Evolutionary conservation across 2,329 filamentous ascomycete genomes (phyloP), one percentile per base, ranked within the genome.

Genomic region (Thermomyces lanuginosus): DNA sequence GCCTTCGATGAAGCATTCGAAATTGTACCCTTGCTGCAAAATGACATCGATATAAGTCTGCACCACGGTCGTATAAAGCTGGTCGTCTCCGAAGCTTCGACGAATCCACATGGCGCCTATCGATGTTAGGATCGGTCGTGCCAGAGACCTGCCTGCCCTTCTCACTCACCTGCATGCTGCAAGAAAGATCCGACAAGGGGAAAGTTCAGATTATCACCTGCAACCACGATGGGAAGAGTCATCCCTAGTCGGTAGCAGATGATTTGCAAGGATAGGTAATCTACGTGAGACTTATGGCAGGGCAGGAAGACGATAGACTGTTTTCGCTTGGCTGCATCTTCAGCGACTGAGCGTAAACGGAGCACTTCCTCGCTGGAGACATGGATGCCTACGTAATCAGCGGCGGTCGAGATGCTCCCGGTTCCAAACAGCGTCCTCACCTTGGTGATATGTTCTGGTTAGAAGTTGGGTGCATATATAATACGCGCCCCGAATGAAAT

Each of bases 1-100:
- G 9, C 89, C 89, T 56, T 98, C 89, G 32, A 98, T 91, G 43
- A 98, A 98, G 51, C 89, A 98, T 51, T 93, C 86, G 25, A 98
- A 71, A 48, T 98, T 95, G 54, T 76, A 92, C 1, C 89, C 89
- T 36, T 81, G 75, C 44, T 89, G 80, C 2, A 98, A 61, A 22
- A 98, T 51, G 0, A 82, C 91, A 49, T 98, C 89, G 41, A 98
- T 83, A 45, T 98, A 98, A 5, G 83, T 71, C 51, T 98, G 89
- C 5, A 98, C 86, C n/a, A 95, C 63, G 0, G 84, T 86, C 4
- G 73, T 72, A 49, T 98, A 98, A 1, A 98, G 58, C 18, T 78
- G 70, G 48, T 98, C 89, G 35, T 92, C 80, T 21, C 83, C 84
- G 52, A 98, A 98, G 26, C 79, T 79, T 24, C 89, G 64, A 26